These are phyloP conservation scores for Firmiana major DNA, from an alignment of 345 rosid species.

Conservation along the genomic window DNA sequence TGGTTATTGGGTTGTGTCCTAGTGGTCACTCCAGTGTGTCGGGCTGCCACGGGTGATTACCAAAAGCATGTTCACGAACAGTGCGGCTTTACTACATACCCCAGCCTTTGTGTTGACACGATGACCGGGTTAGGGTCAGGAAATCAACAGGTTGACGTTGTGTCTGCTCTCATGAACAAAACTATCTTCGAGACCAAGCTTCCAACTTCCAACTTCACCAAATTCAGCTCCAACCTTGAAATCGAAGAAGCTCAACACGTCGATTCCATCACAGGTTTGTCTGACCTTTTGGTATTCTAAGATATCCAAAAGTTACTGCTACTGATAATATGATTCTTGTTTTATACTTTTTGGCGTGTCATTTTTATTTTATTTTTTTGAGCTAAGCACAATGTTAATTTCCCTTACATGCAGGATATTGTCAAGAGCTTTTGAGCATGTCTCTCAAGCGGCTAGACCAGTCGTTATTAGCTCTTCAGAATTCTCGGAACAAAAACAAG, in stretches of 20 bases:
- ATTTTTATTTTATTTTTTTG: not conserved
- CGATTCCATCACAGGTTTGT: conserved; percentile 35
- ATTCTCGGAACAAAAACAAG: conserved; percentile 35
- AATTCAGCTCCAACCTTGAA: conserved; percentile 21
- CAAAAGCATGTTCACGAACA: conserved; percentile 32
- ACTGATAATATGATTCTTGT: not conserved
- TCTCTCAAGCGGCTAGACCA: conserved; percentile 51
- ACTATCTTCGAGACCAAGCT: conserved; percentile 47
- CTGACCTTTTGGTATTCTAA: not conserved
- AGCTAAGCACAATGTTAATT: not conserved
- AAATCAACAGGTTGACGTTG: conserved; percentile 23
- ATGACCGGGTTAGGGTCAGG: conserved; percentile 27
- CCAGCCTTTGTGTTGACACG: conserved; percentile 55
- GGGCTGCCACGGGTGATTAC: conserved; percentile 18
- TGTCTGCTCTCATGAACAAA: conserved; percentile 56
- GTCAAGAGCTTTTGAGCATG: conserved; percentile 49
- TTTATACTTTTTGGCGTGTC: not conserved
- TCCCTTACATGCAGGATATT: conserved; percentile 33
- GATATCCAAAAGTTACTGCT: not conserved
- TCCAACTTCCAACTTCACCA: conserved; percentile 31
- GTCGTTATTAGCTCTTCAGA: conserved; percentile 41
- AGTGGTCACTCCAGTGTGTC: conserved; percentile 1
- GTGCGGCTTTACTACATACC: conserved; percentile 52
- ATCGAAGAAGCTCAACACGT: conserved; percentile 22
- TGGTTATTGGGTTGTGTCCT: conserved; percentile 26